A percentile compares a stretch with the other conserved stretches of the same genome.
phyloP scores from a whole-genome alignment of 1,139 yeast genomes.

The Kluyveromyces sp. region DNA sequence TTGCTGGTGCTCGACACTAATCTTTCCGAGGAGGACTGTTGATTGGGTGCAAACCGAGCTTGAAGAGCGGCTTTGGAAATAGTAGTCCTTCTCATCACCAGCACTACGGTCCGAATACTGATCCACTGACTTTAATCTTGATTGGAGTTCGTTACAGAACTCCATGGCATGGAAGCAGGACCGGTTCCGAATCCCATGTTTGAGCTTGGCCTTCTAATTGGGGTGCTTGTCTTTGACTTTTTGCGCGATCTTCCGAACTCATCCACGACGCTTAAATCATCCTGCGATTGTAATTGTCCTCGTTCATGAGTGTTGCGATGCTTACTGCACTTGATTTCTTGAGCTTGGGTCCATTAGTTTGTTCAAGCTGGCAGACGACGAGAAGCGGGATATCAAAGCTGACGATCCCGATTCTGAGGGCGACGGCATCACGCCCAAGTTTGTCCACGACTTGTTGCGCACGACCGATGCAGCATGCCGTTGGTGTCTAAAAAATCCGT shows the following conservation, averaged over 20 bases:
- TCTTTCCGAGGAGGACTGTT: not conserved
- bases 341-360: not conserved
- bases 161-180: not conserved
- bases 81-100: not conserved
- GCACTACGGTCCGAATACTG: not conserved
- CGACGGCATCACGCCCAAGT: not conserved
- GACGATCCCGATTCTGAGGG: not conserved
- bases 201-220: constrained; percentile 3
- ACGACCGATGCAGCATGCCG: not conserved
- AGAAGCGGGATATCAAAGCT: not conserved
- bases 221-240: constrained; percentile 8
- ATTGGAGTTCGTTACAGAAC: constrained; percentile 1
- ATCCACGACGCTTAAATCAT: constrained; percentile 5
- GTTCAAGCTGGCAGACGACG: constrained; percentile 1
- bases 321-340: constrained; percentile 2
- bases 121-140: not conserved
- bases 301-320: constrained; percentile 1
- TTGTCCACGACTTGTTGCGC: not conserved
- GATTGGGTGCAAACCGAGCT: not conserved
- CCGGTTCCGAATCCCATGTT: not conserved
- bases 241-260: constrained; percentile 6
- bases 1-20: not conserved
- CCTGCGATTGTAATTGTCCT: not conserved
- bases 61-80: not conserved
- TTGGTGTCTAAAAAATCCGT: not conserved